These are phyloP conservation scores for Bruguiera hainesii DNA, from an alignment of 441 rosid genomes.

Conservation along the genomic window DNA sequence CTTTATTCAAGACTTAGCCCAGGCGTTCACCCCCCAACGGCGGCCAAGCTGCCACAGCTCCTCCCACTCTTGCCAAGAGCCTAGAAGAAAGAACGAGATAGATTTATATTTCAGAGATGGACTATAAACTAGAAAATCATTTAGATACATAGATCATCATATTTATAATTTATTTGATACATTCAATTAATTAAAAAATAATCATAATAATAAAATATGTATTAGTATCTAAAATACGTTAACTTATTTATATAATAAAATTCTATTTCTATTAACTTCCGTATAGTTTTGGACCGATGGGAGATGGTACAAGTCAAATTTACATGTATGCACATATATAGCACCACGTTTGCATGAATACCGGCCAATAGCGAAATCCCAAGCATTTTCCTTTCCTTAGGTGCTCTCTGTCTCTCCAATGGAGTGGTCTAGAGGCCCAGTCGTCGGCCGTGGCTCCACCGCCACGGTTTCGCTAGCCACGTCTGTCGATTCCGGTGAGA, in stretches of 20 bases:
- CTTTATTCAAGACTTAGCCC: constrained; percentile 17
- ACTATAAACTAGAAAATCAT: no score
- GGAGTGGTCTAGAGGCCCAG: constrained; percentile 79
- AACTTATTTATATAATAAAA: no score
- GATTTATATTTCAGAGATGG: no score
- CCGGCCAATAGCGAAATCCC: not conserved
- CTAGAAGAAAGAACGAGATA: no score
- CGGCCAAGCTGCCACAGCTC: constrained; percentile 29
- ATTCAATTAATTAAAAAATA: no score
- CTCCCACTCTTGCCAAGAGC: constrained; percentile 28
- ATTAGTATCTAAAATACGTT: no score
- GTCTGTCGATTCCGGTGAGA: constrained; percentile 38
- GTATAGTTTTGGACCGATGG: not conserved
- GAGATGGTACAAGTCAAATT: not conserved
- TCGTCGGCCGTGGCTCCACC: constrained; percentile 81
- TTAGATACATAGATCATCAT: no score
- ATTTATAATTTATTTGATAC: no score
- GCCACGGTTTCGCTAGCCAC: constrained; percentile 78
- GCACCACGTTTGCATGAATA: not conserved
- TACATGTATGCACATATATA: not conserved
- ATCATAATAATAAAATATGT: no score
- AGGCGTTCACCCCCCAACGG: constrained; percentile 27
- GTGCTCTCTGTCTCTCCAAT: constrained; percentile 27
- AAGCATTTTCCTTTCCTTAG: constrained; percentile 10
- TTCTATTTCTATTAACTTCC: not conserved